Evolutionary conservation across 139 green algal genomes (phyloP), one percentile per base, ranked within the genome.

Genomic region (Cymbomonas tetramitiformis): DNA sequence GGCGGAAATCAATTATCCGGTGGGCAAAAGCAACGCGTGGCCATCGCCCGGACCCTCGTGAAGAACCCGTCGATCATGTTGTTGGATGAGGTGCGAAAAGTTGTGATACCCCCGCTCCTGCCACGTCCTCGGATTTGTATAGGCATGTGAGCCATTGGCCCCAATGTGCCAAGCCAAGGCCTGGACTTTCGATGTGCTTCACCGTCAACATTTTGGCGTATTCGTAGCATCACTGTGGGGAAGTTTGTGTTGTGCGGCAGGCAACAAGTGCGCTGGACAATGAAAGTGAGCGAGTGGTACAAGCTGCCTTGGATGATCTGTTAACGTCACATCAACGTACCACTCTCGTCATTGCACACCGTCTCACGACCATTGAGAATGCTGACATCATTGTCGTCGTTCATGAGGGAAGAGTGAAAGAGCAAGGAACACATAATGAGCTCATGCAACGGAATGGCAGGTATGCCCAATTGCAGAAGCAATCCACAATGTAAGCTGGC

Each of bases 211-310:
- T n/a, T n/a, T n/a, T n/a, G n/a, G n/a, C n/a, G n/a, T n/a, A n/a
- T n/a, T n/a, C n/a, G n/a, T n/a, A n/a, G n/a, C n/a, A n/a, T n/a
- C n/a, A n/a, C n/a, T n/a, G n/a, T n/a, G n/a, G n/a, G n/a, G n/a
- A n/a, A n/a, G n/a, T n/a, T n/a, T n/a, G n/a, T n/a, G n/a, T n/a
- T n/a, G n/a, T n/a, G n/a, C n/a, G n/a, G n/a, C n/a, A 92, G 57
- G 86, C 86, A 9, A 95, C 86, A 0, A 79, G 61, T 0, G 87
- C 87, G 6, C 74, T 96, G 47, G 88, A 97, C 69, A 80, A 72
- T 0, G 70, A 83, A 48, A 79, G 63, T 28, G 83, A 88, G 62
- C 29, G 30, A 7, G 39, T 77, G 1, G 69, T 77, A 18, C 69
- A 77, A 28, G 52, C 43, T 6, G 46, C 44, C 1, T 32, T 65